Conservation (phyloP, 2,329 filamentous ascomycete genomes). For the Colletotrichum echinochloae region DNA sequence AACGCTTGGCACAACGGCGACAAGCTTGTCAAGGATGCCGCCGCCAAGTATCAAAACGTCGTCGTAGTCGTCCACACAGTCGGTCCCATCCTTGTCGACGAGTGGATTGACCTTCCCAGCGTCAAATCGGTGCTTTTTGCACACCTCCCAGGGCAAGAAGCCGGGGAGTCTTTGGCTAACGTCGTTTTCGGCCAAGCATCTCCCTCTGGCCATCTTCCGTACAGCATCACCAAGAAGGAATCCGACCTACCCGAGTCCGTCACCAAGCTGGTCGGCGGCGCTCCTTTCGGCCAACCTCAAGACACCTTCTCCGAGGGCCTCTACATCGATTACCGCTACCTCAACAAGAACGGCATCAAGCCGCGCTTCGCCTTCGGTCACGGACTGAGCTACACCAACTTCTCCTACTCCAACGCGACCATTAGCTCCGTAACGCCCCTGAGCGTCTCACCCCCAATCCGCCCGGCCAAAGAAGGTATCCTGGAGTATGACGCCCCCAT, state of each 20-base stretch:
- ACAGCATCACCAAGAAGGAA: slow-evolving; percentile 80
- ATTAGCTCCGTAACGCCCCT: slow-evolving; percentile 62
- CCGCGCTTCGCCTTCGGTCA: slow-evolving; percentile 90
- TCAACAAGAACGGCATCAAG: slow-evolving; percentile 79
- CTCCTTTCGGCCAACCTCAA: slow-evolving; percentile 76
- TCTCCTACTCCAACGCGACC: slow-evolving; percentile 67
- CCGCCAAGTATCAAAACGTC: slow-evolving; percentile 64
- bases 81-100: slow-evolving; percentile 83
- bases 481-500: slow-evolving; percentile 62
- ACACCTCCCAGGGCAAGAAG: slow-evolving; percentile 90
- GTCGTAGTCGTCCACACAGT: slow-evolving; percentile 91
- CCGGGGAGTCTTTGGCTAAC: slow-evolving; percentile 83
- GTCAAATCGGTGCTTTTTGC: slow-evolving; percentile 85
- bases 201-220: slow-evolving; percentile 83
- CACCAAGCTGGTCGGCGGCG: slow-evolving; percentile 56
- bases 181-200: slow-evolving; percentile 84
- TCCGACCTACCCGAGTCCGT: slow-evolving; percentile 77
- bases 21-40: slow-evolving; percentile 77
- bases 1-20: slow-evolving; percentile 84
- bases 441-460: slow-evolving; percentile 49
- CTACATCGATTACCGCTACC: slow-evolving; percentile 90
- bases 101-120: slow-evolving; percentile 81
- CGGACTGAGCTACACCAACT: slow-evolving; percentile 84
- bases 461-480: slow-evolving; percentile 52
- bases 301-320: slow-evolving; percentile 87